These are phyloP conservation scores for Trichoderma citrinoviride DNA, from an alignment of 2,329 filamentous ascomycete genomes.

Conservation along the genomic window DNA sequence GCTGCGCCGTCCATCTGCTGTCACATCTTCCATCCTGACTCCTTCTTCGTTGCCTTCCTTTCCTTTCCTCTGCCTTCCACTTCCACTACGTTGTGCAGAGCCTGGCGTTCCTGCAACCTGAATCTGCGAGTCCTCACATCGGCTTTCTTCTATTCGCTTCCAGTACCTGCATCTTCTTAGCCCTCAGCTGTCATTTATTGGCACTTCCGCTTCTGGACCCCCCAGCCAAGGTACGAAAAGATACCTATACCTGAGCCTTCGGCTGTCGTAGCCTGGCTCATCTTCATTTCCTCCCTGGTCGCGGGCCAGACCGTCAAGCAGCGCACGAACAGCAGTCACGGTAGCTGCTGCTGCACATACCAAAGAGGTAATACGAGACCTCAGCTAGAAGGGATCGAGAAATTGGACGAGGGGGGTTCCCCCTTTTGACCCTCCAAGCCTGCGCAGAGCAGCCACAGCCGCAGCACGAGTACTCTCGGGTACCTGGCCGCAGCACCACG, in stretches of 20 bases:
- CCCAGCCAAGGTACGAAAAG: neutral
- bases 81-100: too few species aligned
- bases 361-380: neutral
- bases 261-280: neutral
- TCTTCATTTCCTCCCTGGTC: constrained; percentile 12
- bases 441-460: neutral
- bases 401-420: constrained; percentile 8
- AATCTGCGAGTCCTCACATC: too few species aligned
- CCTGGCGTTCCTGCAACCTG: too few species aligned
- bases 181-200: too few species aligned
- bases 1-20: too few species aligned
- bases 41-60: too few species aligned
- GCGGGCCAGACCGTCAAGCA: neutral
- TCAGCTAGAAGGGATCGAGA: neutral
- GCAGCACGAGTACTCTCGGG: neutral
- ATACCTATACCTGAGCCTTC: neutral
- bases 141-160: too few species aligned
- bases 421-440: constrained; percentile 6
- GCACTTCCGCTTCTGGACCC: too few species aligned
- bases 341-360: neutral
- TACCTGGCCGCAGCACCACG: neutral
- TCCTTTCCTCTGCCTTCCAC: too few species aligned
- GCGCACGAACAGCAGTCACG: neutral
- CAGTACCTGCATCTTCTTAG: too few species aligned
- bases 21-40: too few species aligned